Evolutionary conservation across 1,139 yeast genomes (phyloP), one percentile per base, ranked within the genome.

Genomic region (Debaryomyces fabryi): DNA sequence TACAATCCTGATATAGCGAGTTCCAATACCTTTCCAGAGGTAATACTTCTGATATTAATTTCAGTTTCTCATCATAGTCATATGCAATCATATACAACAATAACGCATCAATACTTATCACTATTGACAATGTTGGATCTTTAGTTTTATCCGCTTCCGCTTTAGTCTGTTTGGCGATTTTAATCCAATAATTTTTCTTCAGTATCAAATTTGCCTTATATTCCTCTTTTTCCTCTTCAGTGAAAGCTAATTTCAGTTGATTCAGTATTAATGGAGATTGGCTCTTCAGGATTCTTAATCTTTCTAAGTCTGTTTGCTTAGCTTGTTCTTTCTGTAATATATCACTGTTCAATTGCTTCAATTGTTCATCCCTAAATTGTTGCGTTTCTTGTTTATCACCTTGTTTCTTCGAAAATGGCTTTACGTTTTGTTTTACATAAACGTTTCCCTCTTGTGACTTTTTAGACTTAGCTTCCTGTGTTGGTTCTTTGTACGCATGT

Each of bases 21-120:
- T 58, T 63, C 80, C 80, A 75, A 25, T 65, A 62, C 44, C 73
- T 56, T 51, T 71, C 76, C 53, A 68, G 65, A 1, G 73, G 69
- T 30, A 65, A 50, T 1, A 63, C 58, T 16, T 58, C 63, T 35
- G 58, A 56, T 1, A 60, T 52, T 4, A 60, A 50, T 52, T 69
- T 71, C 46, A 64, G 62, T 37, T 67, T 56, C 42, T 72, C 78
- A 42, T 72, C 78, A 44, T 59, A 66, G 49, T 71, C 75, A 49
- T 64, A 63, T 0, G 74, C 57, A 2, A 73, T 62, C 51, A 68
- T 63, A 42, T 62, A 60, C 37, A 67, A 49, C 8, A 73, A 52
- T 9, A 74, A 49, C 8, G 70, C 59, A 52, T 75, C 79, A 16
- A 74, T 56, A 39, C 64, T 65, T 18, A 69, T 61, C 12, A 71